phyloP scores from a whole-genome alignment of 208 protist genomes.

The Trypanosoma conorhini region DNA sequence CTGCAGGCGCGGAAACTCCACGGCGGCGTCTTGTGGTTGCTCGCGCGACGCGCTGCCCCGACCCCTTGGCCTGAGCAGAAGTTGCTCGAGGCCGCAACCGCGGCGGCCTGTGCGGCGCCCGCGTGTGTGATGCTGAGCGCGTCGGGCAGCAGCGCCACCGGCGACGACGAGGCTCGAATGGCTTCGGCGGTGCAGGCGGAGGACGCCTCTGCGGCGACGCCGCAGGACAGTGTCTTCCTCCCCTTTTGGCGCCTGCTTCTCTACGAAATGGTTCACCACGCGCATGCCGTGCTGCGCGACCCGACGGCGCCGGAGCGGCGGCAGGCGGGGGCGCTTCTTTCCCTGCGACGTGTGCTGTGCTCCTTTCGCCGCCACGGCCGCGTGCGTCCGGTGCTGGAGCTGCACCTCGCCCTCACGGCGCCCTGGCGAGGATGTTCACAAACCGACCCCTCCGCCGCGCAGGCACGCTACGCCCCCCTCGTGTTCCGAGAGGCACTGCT shows the following conservation, averaged over 20 bases:
- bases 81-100: conserved; percentile 20
- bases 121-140: conserved; percentile 3
- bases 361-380: conserved; percentile 51
- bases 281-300: conserved; percentile 13
- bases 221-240: conserved; percentile 5
- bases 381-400: conserved; percentile 52
- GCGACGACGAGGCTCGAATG: not conserved
- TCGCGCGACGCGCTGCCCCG: not conserved
- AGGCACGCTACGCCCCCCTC: conserved; percentile 3
- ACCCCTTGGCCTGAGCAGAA: not conserved
- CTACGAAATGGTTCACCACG: conserved; percentile 20
- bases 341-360: conserved; percentile 63
- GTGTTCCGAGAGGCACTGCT: conserved; percentile 69
- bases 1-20: conserved; percentile 12
- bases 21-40: conserved; percentile 21
- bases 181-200: not conserved
- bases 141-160: not conserved
- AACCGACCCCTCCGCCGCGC: not conserved
- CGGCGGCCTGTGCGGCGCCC: conserved; percentile 8
- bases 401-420: conserved; percentile 32
- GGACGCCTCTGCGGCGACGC: not conserved
- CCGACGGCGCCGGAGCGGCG: not conserved
- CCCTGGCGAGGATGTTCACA: not conserved
- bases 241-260: conserved; percentile 30
- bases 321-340: conserved; percentile 48